phyloP scores from a whole-genome alignment of 2,329 filamentous ascomycete species.

The Penicillium sp. region DNA sequence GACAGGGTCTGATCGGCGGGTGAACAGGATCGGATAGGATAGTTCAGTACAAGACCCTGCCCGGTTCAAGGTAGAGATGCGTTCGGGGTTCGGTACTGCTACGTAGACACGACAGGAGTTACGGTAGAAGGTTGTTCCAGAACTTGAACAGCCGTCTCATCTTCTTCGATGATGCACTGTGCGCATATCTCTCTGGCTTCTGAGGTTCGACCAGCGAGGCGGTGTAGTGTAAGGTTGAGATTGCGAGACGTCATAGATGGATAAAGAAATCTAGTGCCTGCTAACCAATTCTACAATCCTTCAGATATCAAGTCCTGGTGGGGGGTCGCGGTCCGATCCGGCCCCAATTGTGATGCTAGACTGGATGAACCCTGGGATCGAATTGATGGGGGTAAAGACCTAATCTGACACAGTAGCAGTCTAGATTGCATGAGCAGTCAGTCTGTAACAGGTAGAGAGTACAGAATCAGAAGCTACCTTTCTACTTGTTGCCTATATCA shows the following conservation, averaged over 20 bases:
- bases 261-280: neutral
- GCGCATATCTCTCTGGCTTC: neutral
- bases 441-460: too few relatives aligned
- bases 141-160: too few relatives aligned
- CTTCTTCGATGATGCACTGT: slow-evolving; percentile 1
- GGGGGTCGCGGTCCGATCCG: slow-evolving; percentile 25
- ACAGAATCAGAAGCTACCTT: too few relatives aligned
- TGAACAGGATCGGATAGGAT: neutral
- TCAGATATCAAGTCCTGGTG: neutral
- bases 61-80: too few relatives aligned
- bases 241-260: slow-evolving; percentile 17
- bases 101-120: too few relatives aligned
- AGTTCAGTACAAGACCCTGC: too few relatives aligned
- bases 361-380: neutral
- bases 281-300: too few relatives aligned
- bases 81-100: too few relatives aligned
- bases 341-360: neutral
- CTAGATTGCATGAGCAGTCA: too few relatives aligned
- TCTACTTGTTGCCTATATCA: too few relatives aligned
- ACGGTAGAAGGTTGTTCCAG: too few relatives aligned
- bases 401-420: too few relatives aligned
- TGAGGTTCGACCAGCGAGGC: neutral
- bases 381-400: neutral
- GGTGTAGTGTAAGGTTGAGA: neutral
- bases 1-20: slow-evolving; percentile 11